Percentiles rank a stretch among this genome's conserved stretches.
phyloP scores from a whole-genome alignment of 306 rosid genomes.

The Herpetospermum pedunculosum region DNA sequence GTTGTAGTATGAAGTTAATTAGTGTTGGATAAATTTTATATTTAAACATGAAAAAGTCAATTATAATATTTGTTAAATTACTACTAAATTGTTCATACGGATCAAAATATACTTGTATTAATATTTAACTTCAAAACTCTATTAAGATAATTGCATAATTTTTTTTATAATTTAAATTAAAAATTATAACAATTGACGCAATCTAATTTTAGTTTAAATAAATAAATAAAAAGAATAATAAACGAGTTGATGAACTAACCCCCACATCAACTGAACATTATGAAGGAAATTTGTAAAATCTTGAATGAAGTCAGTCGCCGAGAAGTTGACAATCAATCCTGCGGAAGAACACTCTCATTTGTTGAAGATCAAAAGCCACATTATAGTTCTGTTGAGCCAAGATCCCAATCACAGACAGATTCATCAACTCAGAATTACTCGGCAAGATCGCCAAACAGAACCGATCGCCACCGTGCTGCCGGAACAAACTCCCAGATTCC shows the following conservation, averaged over 20 bases:
- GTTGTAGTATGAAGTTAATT: no score
- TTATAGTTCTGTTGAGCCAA: conserved; percentile 14
- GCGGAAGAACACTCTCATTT: not conserved
- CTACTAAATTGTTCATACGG: no score
- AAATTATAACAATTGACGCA: no score
- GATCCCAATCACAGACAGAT: conserved; percentile 4
- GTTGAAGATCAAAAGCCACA: conserved; percentile 8
- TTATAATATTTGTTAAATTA: no score
- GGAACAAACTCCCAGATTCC: conserved; percentile 6
- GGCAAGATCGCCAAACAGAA: conserved; percentile 10
- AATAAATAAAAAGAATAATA: no score
- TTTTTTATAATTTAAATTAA: no score
- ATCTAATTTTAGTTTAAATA: no score
- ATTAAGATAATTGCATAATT: no score
- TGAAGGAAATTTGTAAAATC: not conserved
- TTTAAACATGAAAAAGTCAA: no score
- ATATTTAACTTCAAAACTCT: no score
- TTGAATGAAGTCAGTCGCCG: not conserved
- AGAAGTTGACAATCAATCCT: conserved; percentile 13
- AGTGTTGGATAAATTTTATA: no score
- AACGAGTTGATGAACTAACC: not conserved
- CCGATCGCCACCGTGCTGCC: not conserved
- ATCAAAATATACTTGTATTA: no score
- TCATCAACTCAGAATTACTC: not conserved
- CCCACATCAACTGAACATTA: not conserved